phyloP scores from a whole-genome alignment of 805 yeast species.

The Candida hungchunana region DNA sequence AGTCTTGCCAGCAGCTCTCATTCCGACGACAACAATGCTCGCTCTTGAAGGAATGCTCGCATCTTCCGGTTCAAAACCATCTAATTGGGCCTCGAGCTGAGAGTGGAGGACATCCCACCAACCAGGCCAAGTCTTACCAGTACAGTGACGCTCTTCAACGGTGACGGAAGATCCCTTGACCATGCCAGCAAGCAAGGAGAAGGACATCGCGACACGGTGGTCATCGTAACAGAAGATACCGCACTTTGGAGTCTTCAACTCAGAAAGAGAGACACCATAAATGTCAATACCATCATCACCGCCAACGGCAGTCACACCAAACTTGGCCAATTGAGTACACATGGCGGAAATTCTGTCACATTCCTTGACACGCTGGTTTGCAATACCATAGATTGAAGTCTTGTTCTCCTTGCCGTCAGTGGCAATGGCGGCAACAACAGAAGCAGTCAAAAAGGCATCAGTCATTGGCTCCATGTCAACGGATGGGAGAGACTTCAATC shows the following conservation, averaged over 20 bases:
- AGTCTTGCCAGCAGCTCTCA: slow-evolving; percentile 97
- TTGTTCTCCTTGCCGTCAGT: slow-evolving; percentile 38
- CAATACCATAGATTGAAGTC: slow-evolving; percentile 90
- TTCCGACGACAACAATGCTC: slow-evolving; percentile 78
- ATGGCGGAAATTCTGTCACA: slow-evolving; percentile 95
- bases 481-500: slow-evolving; percentile 60
- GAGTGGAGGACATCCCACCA: slow-evolving; percentile 96
- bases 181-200: slow-evolving; percentile 81
- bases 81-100: slow-evolving; percentile 56
- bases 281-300: slow-evolving; percentile 90
- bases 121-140: slow-evolving; percentile 99
- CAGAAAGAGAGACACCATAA: slow-evolving; percentile 54
- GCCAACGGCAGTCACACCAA: slow-evolving; percentile 83
- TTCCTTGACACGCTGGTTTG: slow-evolving; percentile 96
- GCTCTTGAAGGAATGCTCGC: slow-evolving; percentile 34
- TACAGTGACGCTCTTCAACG: slow-evolving; percentile 84
- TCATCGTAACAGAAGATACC: slow-evolving; percentile 86
- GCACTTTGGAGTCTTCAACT: slow-evolving; percentile 52
- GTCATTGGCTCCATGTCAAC: slow-evolving; percentile 99
- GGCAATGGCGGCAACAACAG: slow-evolving; percentile 96
- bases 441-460: slow-evolving; percentile 94
- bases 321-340: slow-evolving; percentile 83
- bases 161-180: slow-evolving; percentile 49
- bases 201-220: slow-evolving; percentile 97
- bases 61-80: slow-evolving; percentile 61